These are phyloP conservation scores for Geranium rotundifolium DNA, from an alignment of 345 rosid genomes.

Conservation along the genomic window DNA sequence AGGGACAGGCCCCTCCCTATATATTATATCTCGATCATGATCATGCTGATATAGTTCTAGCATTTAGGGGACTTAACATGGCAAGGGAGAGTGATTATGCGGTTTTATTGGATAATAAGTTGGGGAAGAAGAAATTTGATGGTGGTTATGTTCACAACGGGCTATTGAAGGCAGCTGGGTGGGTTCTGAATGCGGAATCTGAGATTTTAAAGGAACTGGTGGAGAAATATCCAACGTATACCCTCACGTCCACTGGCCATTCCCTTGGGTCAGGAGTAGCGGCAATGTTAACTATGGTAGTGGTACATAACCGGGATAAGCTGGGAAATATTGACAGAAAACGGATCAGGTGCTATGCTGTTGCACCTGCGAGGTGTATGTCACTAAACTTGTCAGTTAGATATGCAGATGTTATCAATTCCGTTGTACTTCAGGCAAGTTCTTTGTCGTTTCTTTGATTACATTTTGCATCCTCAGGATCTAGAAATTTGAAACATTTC, in stretches of 20 bases:
- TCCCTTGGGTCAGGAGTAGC: conserved; percentile 96
- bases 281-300: conserved; percentile 67
- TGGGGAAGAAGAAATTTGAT: conserved; percentile 68
- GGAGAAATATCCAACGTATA: conserved; percentile 58
- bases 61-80: conserved; percentile 74
- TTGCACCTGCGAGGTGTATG: conserved; percentile 98
- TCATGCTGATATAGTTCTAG: conserved; percentile 62
- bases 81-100: conserved; percentile 88
- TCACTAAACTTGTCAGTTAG: conserved; percentile 84
- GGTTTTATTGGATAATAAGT: conserved; percentile 69
- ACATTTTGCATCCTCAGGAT: neutral
- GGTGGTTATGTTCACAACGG: conserved; percentile 97
- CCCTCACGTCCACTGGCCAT: conserved; percentile 82
- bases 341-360: conserved; percentile 83
- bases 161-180: conserved; percentile 74
- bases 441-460: conserved; percentile 1
- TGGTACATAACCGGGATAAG: conserved; percentile 44
- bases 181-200: conserved; percentile 72
- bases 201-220: conserved; percentile 54
- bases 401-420: conserved; percentile 92
- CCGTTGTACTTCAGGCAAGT: conserved; percentile 89
- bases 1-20: conserved; percentile 76
- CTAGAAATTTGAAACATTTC: too few species aligned
- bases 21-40: conserved; percentile 69
- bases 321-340: conserved; percentile 61